Conservation (phyloP, 371 early-diverging fungal genomes). For the Batkoa obscura region DNA sequence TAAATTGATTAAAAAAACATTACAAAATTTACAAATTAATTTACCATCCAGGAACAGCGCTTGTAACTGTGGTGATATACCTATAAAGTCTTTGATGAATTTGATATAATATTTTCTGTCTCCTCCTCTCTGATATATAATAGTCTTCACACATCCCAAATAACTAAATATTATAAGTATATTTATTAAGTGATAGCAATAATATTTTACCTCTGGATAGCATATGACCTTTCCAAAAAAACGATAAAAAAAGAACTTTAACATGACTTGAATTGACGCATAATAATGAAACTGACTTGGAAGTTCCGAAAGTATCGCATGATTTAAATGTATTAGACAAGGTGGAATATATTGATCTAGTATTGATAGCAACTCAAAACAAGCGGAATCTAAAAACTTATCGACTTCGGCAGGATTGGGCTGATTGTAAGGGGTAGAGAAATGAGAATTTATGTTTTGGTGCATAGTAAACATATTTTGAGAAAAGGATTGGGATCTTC, state of each 20-base stretch:
- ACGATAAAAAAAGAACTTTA: constrained; percentile 21
- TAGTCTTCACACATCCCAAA: too few relatives aligned
- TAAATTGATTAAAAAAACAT: too few relatives aligned
- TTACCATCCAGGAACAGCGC: too few relatives aligned
- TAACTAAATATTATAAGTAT: too few relatives aligned
- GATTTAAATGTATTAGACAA: constrained; percentile 13
- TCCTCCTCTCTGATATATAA: too few relatives aligned
- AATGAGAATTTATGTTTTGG: not conserved
- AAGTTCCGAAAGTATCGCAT: constrained; percentile 12
- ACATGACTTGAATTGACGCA: constrained; percentile 15
- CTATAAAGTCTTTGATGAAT: too few relatives aligned
- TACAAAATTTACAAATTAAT: too few relatives aligned
- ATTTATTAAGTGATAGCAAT: too few relatives aligned
- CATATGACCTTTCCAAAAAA: constrained; percentile 21
- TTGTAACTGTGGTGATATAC: too few relatives aligned
- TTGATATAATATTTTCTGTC: too few relatives aligned
- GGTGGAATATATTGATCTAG: constrained; percentile 17
- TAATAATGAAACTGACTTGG: constrained; percentile 13
- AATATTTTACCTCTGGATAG: constrained; percentile 21
- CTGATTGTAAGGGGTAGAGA: constrained; percentile 1
- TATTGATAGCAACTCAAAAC: constrained; percentile 14
- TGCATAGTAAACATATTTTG: not conserved
- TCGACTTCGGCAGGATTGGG: constrained; percentile 12
- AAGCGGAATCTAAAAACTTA: constrained; percentile 15
- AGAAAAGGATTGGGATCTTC: not conserved